Evolutionary conservation across 495 filamentous ascomycete genomes (phyloP).

Genomic region (Neurospora sublineolata): DNA sequence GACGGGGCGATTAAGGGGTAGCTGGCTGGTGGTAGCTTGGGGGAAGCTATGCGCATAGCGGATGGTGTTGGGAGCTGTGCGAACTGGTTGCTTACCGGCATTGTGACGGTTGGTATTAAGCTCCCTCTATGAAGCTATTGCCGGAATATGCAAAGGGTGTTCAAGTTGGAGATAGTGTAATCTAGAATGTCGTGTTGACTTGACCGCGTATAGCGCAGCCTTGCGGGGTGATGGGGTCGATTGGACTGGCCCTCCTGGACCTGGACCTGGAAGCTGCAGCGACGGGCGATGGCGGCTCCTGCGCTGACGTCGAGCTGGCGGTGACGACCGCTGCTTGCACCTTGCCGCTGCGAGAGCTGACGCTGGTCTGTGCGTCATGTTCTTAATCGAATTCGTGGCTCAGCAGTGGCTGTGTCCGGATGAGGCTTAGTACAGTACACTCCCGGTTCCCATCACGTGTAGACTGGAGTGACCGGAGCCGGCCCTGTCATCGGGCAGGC

Average conservation of each 20-base stretch:
- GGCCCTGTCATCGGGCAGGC: background rate
- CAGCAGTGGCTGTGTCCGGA: background rate
- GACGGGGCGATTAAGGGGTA: background rate
- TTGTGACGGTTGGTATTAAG: background rate
- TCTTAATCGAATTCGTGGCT: background rate
- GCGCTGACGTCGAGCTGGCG: background rate
- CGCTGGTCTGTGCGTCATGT: background rate
- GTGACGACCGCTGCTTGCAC: background rate
- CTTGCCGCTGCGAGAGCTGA: background rate
- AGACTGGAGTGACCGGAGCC: background rate
- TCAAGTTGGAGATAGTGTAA: background rate
- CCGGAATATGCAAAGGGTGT: background rate
- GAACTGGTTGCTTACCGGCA: slow-evolving; percentile 5
- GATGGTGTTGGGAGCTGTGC: background rate
- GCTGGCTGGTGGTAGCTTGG: background rate
- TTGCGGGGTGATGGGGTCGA: slow-evolving; percentile 18
- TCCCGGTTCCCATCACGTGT: background rate
- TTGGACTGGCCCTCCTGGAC: slow-evolving; percentile 1
- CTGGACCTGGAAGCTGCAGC: background rate
- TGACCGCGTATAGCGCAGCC: slow-evolving; percentile 9
- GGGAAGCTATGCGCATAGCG: background rate
- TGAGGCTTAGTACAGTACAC: background rate
- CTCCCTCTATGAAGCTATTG: background rate
- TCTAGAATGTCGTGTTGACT: background rate
- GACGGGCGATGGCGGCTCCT: background rate